Conservation (phyloP, 2,329 filamentous ascomycete species). For the Hypomyces rosellus region DNA sequence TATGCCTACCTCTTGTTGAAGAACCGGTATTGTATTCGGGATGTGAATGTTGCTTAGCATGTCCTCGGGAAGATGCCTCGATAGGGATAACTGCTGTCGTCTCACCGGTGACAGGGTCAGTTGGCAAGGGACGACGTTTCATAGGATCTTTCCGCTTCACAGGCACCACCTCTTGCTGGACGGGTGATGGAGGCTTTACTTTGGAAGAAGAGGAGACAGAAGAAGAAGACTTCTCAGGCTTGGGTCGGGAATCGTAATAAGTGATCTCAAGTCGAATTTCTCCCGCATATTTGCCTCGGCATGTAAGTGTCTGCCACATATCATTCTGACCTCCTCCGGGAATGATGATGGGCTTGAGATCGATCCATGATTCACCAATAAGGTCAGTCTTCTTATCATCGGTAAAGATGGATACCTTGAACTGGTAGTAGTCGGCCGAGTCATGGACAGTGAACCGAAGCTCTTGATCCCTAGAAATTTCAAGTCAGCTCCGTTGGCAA, state of each 20-base stretch:
- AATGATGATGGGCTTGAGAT: conserved; percentile 72
- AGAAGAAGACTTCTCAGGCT: conserved; percentile 60
- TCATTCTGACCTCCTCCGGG: conserved; percentile 89
- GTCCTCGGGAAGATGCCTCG: conserved; percentile 39
- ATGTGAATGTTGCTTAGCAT: conserved; percentile 35
- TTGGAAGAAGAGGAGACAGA: conserved; percentile 46
- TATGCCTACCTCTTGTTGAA: no score
- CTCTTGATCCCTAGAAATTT: conserved; percentile 76
- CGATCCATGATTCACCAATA: conserved; percentile 90
- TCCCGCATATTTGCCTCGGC: conserved; percentile 90
- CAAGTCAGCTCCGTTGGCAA: background rate
- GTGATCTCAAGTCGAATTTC: conserved; percentile 94
- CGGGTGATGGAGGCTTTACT: conserved; percentile 35
- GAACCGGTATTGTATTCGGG: conserved; percentile 22
- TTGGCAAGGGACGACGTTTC: conserved; percentile 78
- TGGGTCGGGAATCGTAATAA: conserved; percentile 85
- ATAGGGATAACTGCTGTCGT: conserved; percentile 26
- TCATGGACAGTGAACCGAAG: conserved; percentile 94
- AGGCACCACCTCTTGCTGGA: conserved; percentile 31
- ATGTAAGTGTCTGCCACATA: conserved; percentile 82
- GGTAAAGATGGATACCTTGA: conserved; percentile 95
- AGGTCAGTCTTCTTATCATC: conserved; percentile 97
- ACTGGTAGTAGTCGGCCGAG: conserved; percentile 88
- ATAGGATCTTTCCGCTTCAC: conserved; percentile 53
- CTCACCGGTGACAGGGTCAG: conserved; percentile 62